Base-by-base conservation (phyloP, 2,329 filamentous ascomycete species). In the Alternaria arborescens region DNA sequence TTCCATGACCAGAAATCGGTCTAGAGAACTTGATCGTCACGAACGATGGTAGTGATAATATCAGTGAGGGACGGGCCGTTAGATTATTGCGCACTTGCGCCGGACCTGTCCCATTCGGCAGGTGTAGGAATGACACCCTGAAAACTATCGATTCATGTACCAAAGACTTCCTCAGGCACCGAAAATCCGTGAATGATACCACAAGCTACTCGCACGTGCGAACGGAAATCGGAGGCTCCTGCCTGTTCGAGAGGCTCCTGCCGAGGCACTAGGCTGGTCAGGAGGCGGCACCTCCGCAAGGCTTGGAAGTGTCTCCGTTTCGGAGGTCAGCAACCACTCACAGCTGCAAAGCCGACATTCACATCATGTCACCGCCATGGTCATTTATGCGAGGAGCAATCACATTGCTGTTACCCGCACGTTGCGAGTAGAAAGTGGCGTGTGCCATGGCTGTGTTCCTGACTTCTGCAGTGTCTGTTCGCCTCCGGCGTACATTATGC, bases 371-470 rank as follows among this genome's bases (percentile, higher is more conserved):
- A 22, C 44, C 3, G 41, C 20, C 46, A 20, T 28, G 40, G 32
- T 32, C 63, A 74, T 74, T 38, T 73, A 73, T 62, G 24, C 56
- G 48, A 38, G 55, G 59, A 54, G 69, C 71, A 75, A 75, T 76
- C 69, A 71, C 42, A 70, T 57, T 44, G 47, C 64, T 40, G 59
- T 32, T 56, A 59, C 46, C 38, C 28, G 62, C 69, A 72, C 69
- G 64, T 71, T 71, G 55, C 51, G 16, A 28, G 20, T 24, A 40
- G 12, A 34, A 42, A 57, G 46, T 38, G 44, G 30, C 46, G 26
- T 50, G 36, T 48, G 20, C 52, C 50, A 56, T 51, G 62, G 51
- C 52, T 58, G 44, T 57, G 47, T 56, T 54, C 22, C 42, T 52
- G 46, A 30, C 36, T 16, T 43, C 28, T 41, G 38, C 38, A 20